Percentiles rank a stretch among this genome's conserved stretches.
phyloP scores from a whole-genome alignment of 1,284 basidiomycete species.

The Rhizoctonia solani region DNA sequence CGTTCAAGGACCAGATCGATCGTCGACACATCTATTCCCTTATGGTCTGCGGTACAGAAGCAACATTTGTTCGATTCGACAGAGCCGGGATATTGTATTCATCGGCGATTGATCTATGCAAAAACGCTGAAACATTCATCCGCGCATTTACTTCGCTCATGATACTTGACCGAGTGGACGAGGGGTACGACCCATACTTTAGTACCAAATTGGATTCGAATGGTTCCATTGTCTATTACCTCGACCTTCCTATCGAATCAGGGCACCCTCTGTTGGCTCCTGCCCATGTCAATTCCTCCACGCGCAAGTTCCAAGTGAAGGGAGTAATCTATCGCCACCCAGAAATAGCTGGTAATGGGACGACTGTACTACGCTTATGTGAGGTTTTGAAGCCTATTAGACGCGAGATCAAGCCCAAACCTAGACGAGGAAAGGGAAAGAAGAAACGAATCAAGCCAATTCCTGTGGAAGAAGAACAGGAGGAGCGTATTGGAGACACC shows the following conservation, averaged over 20 bases:
- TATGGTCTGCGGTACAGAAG: constrained; percentile 9
- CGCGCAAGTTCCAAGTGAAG: constrained; percentile 2
- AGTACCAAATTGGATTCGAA: not conserved
- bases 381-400: not conserved
- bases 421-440: not conserved
- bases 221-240: constrained; percentile 3
- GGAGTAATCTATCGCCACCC: constrained; percentile 3
- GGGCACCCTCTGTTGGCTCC: not conserved
- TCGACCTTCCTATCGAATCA: constrained; percentile 11
- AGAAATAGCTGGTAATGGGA: constrained; percentile 5
- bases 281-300: not conserved
- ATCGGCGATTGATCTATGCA: constrained; percentile 1
- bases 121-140: constrained; percentile 8
- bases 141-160: constrained; percentile 16
- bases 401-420: not conserved
- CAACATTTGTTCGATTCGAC: constrained; percentile 23
- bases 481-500: not conserved
- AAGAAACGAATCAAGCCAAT: not conserved
- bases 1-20: constrained; percentile 17
- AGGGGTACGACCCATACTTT: constrained; percentile 15
- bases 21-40: constrained; percentile 16
- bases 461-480: constrained; percentile 3
- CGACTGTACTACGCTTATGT: constrained; percentile 11
- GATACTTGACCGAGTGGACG: not conserved
- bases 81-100: constrained; percentile 27